Conservation (phyloP, 208 protist genomes). For the Leptomonas seymouri region DNA sequence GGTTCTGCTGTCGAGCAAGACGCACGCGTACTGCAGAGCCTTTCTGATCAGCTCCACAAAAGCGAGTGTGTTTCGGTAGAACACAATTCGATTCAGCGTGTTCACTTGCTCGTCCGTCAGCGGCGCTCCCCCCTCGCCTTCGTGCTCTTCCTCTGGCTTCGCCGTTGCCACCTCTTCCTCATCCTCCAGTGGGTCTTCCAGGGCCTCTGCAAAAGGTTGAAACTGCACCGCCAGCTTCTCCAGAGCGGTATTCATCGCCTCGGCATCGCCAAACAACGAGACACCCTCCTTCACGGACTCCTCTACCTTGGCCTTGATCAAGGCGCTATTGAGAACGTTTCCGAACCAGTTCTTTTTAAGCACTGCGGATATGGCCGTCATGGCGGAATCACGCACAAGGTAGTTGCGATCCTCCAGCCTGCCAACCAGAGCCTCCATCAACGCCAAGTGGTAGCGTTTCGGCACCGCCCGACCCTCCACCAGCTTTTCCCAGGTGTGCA, state of each 20-base stretch:
- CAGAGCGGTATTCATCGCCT: constrained; percentile 37
- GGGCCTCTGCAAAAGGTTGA: constrained; percentile 40
- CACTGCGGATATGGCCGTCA: constrained; percentile 67
- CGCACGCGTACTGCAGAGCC: constrained; percentile 62
- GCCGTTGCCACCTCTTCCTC: constrained; percentile 20
- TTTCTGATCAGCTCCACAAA: constrained; percentile 77
- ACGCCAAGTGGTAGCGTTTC: constrained; percentile 69
- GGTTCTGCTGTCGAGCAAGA: constrained; percentile 83
- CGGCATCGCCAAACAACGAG: constrained; percentile 34
- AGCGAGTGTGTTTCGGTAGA: constrained; percentile 73
- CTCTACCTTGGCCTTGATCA: constrained; percentile 57
- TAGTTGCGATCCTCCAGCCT: constrained; percentile 87
- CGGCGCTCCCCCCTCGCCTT: background rate
- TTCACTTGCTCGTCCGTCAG: constrained; percentile 61
- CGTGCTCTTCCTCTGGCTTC: constrained; percentile 2
- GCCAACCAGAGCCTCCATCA: constrained; percentile 70
- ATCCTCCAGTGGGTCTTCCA: constrained; percentile 26
- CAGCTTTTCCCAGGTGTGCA: constrained; percentile 81
- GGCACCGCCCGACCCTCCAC: constrained; percentile 77
- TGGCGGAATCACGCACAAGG: constrained; percentile 81
- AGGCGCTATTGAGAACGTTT: constrained; percentile 61
- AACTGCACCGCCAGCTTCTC: constrained; percentile 39
- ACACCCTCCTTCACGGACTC: constrained; percentile 40
- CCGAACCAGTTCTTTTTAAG: constrained; percentile 89
- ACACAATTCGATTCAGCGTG: constrained; percentile 67